Base-by-base conservation (phyloP, 805 yeast species). In the Peterozyma xylosa region DNA sequence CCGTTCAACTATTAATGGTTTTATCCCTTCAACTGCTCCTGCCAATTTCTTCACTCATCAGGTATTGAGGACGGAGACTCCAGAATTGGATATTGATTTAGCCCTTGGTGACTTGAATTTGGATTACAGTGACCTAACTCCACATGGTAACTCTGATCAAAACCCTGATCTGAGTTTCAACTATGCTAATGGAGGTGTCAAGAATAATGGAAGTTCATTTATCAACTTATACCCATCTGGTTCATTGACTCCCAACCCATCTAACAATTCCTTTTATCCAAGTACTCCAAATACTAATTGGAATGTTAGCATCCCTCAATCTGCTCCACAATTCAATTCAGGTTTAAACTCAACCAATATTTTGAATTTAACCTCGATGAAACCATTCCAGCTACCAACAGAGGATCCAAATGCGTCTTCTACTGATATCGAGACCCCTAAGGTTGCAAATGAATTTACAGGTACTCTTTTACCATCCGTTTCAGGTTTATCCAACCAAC, bases 71-170 rank as follows among this genome's bases (percentile, higher is more conserved):
- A 41, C 47, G 2, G 44, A 41, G 33, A 45, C 47, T 18, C 47
- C 47, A 14, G 44, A 45, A 3, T 41, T 45, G 44, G 47, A 45
- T 37, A 45, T 45, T 15, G 47, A 45, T 27, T 11, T 45, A 5
- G 44, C 44, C 3, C 21, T 45, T 18, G 47, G 47, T 3, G 44
- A 45, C 33, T 41, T 45, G 33, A 45, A 45, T 30, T 34, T 45
- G 27, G 47, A 41, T 33, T 45, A 45, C 18, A 33, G 37, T 9
- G 47, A 45, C 17, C 34, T 45, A 14, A 14, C 38, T 9, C n/a
- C 36, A 11, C 38, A 37, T 32, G 15, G 34, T 11, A 13, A 13
- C 5, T 13, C 13, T 13, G 15, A 32, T 9, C 13, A 14, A 5
- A 32, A 32, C 15, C 15, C 34, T 14, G 27, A 21, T 15, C 33